These are phyloP conservation scores for Paraconiothyrium brasiliense DNA, from an alignment of 2,329 filamentous ascomycete species.

Conservation along the genomic window DNA sequence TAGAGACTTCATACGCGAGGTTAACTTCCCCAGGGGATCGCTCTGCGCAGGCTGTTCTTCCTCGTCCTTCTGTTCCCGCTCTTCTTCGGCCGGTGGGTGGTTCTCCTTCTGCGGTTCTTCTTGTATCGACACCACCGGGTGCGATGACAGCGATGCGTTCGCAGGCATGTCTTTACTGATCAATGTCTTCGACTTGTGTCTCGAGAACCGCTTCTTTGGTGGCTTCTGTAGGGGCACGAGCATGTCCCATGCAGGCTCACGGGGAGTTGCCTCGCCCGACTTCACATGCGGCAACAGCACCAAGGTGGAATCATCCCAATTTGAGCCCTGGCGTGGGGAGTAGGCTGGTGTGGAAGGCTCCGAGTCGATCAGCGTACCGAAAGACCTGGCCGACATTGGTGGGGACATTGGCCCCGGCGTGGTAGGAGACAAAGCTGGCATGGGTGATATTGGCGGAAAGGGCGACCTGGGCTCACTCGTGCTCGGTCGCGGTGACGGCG, in stretches of 20 bases:
- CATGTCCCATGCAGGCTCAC: conserved; percentile 47
- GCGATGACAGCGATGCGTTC: conserved; percentile 23
- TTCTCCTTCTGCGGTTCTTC: conserved; percentile 29
- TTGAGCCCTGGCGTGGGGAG: conserved; percentile 39
- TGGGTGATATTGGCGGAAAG: conserved; percentile 29
- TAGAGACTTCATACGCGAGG: conserved; percentile 42
- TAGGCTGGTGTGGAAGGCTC: conserved; percentile 50
- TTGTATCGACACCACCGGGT: conserved; percentile 27
- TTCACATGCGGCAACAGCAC: conserved; percentile 41
- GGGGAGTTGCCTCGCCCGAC: conserved; percentile 37
- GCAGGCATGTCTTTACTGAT: conserved; percentile 9
- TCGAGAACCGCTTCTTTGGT: conserved; percentile 21
- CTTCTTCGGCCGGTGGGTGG: conserved; percentile 24
- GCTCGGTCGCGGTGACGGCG: conserved; percentile 19
- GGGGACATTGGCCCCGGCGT: conserved; percentile 31
- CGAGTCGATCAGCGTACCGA: conserved; percentile 49
- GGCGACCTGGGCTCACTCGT: conserved; percentile 28
- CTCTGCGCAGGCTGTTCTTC: conserved; percentile 24
- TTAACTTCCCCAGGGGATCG: conserved; percentile 40
- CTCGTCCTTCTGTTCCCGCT: conserved; percentile 24
- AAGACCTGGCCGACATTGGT: conserved; percentile 48
- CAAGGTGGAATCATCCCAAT: conserved; percentile 41
- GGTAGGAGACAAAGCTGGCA: conserved; percentile 13
- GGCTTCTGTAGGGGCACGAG: conserved; percentile 29
- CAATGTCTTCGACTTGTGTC: conserved; percentile 12